phyloP scores from a whole-genome alignment of 2,329 filamentous ascomycete species.

The Aspergillus sp. region DNA sequence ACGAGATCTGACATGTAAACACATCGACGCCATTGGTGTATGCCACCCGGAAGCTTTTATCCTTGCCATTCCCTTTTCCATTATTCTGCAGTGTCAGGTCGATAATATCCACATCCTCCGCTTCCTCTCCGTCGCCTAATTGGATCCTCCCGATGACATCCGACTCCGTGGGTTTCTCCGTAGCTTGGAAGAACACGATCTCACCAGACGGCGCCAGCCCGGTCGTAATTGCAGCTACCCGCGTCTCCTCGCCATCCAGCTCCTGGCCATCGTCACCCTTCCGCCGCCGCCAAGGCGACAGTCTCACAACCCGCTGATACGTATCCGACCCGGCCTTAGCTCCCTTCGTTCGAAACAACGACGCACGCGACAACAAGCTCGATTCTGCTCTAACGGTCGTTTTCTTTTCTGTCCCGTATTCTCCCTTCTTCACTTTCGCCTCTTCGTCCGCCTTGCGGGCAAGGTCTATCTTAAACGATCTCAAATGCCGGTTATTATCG shows the following conservation, averaged over 20 bases:
- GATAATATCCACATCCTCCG: constrained; percentile 39
- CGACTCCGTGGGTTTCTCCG: constrained; percentile 41
- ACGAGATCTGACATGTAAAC: constrained; percentile 54
- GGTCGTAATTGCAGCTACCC: constrained; percentile 70
- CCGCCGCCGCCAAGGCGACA: constrained; percentile 44
- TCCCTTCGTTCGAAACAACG: constrained; percentile 41
- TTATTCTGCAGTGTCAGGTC: constrained; percentile 7
- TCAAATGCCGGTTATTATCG: constrained; percentile 76
- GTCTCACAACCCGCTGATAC: constrained; percentile 51
- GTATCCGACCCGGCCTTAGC: constrained; percentile 38
- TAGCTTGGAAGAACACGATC: constrained; percentile 70
- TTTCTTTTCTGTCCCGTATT: constrained; percentile 5
- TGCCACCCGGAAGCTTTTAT: constrained; percentile 56
- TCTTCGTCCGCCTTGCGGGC: constrained; percentile 23
- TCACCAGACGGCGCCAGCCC: constrained; percentile 68
- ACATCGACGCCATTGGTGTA: constrained; percentile 74
- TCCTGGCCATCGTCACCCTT: too few relatives aligned
- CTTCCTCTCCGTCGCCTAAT: constrained; percentile 45
- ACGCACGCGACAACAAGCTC: constrained; percentile 42
- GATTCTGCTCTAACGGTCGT: constrained; percentile 23
- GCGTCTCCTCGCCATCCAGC: constrained; percentile 38
- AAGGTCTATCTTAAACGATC: constrained; percentile 59
- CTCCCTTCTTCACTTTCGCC: constrained; percentile 8
- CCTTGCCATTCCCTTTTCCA: constrained; percentile 10
- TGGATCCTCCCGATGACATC: constrained; percentile 49